These are phyloP conservation scores for Larix sibirica DNA, from an alignment of 83 land plant species.

Conservation along the genomic window DNA sequence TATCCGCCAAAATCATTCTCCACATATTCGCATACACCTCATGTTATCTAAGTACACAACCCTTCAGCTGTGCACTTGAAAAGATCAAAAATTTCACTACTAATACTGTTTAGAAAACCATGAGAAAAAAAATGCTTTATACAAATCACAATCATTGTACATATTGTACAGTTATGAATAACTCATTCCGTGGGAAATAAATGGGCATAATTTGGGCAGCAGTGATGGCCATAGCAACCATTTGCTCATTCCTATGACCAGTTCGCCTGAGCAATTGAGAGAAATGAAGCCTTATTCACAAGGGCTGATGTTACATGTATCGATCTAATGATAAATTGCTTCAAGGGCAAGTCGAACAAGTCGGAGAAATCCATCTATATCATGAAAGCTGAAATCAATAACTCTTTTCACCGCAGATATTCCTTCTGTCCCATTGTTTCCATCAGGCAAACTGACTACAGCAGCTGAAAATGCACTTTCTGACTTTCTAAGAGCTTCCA, in stretches of 20 bases:
- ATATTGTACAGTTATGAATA: conserved; percentile 18
- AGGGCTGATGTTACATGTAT: conserved; percentile 4
- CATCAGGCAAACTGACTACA: conserved; percentile 24
- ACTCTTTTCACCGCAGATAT: conserved; percentile 77
- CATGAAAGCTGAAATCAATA: conserved; percentile 84
- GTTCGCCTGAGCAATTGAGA: conserved; percentile 6
- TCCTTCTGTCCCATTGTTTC: conserved; percentile 26
- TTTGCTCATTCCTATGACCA: conserved; percentile 19
- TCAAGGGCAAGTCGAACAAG: conserved; percentile 84
- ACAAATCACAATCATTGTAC: conserved; percentile 21
- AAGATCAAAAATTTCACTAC: conserved; percentile 17
- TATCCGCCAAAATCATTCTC: conserved; percentile 12
- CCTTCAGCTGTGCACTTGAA: conserved; percentile 17
- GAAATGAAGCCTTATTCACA: conserved; percentile 19
- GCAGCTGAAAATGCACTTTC: conserved; percentile 70
- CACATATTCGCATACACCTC: conserved; percentile 4
- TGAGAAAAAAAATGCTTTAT: conserved; percentile 17
- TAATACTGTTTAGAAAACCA: conserved; percentile 4
- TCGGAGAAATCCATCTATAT: conserved; percentile 74
- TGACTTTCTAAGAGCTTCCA: conserved; percentile 83
- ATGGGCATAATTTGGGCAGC: conserved; percentile 17
- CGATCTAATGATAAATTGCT: conserved; percentile 52
- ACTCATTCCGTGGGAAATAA: conserved; percentile 14
- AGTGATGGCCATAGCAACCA: conserved; percentile 16
- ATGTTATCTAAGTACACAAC: conserved; percentile 15